phyloP scores from a whole-genome alignment of 2,329 filamentous ascomycete species.

The Calonectria hawksworthii region DNA sequence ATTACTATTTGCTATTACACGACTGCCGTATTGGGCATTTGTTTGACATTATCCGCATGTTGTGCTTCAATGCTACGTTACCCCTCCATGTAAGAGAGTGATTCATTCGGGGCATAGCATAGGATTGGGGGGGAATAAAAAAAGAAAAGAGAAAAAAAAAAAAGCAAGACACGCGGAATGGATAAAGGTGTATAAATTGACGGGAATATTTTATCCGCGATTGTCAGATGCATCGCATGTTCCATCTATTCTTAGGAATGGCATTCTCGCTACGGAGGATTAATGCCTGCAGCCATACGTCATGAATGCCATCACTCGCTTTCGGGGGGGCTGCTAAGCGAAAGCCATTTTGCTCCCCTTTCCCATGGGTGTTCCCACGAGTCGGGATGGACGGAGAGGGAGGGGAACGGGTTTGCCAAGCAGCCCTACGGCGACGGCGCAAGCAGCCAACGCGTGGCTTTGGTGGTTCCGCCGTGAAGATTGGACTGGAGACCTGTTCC shows the following conservation, averaged over 20 bases:
- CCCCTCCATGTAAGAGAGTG: neutral
- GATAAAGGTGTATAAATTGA: neutral
- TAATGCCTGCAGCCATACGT: slow-evolving; percentile 5
- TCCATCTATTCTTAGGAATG: neutral
- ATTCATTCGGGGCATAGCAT: neutral
- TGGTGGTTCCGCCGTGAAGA: neutral
- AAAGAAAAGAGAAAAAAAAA: neutral
- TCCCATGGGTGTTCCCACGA: neutral
- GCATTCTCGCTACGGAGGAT: slow-evolving; percentile 12
- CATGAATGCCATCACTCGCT: neutral
- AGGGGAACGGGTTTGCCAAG: neutral
- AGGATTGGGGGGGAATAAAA: neutral
- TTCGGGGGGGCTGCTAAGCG: neutral
- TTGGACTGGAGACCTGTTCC: neutral
- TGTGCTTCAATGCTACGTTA: neutral
- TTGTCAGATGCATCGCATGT: neutral
- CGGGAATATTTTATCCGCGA: neutral
- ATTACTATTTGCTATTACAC: neutral
- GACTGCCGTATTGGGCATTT: neutral
- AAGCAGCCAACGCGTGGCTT: neutral
- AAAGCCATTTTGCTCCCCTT: neutral
- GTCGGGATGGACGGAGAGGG: neutral
- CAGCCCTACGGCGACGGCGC: slow-evolving; percentile 4
- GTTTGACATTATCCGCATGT: neutral
- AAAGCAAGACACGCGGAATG: neutral